Evolutionary conservation across 768 basidiomycete species (phyloP), one percentile per base, ranked within the genome.

Genomic region (Suillus placidus): DNA sequence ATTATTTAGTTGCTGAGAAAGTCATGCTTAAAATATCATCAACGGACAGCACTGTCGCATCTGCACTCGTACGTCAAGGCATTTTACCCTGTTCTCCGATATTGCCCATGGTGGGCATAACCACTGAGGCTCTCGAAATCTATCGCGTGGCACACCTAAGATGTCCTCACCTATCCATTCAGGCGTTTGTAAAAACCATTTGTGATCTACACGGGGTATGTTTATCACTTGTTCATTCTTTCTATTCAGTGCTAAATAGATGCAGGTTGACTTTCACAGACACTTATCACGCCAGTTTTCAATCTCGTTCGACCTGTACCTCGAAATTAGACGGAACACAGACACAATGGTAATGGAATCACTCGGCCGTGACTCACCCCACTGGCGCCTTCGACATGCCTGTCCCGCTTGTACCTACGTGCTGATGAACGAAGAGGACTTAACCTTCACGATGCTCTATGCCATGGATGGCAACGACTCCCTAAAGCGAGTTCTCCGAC

Each of bases 271-370:
- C 3, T 70, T 60, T 26, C 64, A 66, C 9, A 20, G 35, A 4
- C 64, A 63, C 38, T 42, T 72, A 13, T 58, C 55, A 4, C 7
- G 57, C 5, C 74, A 77, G 57, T 73, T 79, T 47, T 66, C 71
- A 1, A 67, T 71, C 16, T 63, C 69, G 0, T 74, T 66, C 42
- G 74, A 79, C 65, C 45, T 71, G 0, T 78, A 77, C 30, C 66
- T 76, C 5, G 66, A 71, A 16, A 64, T 78, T 13, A 69, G 63
- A 1, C 42, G 38, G 12, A 30, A 32, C n/a, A 64, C 72, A 16
- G 66, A 74, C 2, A 12, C 23, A 4, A 60, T 65, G 0, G 67
- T 73, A 26, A 34, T 58, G 6, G 32, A 42, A 2, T 67, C 60
- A 2, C n/a, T n/a, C n/a, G n/a, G n/a, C n/a, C n/a, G n/a, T n/a